phyloP scores from a whole-genome alignment of 768 basidiomycete genomes.

The Leccinum broughii region DNA sequence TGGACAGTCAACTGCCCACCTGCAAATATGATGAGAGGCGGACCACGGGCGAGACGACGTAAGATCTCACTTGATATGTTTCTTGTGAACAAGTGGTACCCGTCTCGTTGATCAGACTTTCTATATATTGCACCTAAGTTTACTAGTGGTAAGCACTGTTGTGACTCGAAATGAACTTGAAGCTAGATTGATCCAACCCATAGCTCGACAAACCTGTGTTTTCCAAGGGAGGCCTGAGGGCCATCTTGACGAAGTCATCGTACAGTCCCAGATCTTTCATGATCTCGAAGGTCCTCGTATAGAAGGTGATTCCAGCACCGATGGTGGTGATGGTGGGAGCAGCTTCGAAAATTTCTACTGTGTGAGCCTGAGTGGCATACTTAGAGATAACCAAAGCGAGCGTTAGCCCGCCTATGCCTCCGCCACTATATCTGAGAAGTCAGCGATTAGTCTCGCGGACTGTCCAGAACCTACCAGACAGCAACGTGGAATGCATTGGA shows the following conservation, averaged over 20 bases:
- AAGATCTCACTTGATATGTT: slow-evolving; percentile 25
- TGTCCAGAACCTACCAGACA: background rate
- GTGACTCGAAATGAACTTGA: background rate
- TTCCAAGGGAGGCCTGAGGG: slow-evolving; percentile 17
- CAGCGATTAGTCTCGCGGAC: background rate
- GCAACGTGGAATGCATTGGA: background rate
- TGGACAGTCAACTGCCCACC: slow-evolving; percentile 36
- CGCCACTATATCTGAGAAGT: slow-evolving; percentile 30
- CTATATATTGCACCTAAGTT: slow-evolving; percentile 27
- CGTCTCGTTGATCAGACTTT: slow-evolving; percentile 37
- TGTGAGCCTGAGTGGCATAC: slow-evolving; percentile 18
- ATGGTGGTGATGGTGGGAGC: slow-evolving; percentile 40
- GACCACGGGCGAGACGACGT: background rate
- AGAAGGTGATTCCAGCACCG: slow-evolving; percentile 49
- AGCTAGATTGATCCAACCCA: background rate
- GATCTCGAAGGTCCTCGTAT: slow-evolving; percentile 46
- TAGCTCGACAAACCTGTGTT: slow-evolving; percentile 17
- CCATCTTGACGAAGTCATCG: slow-evolving; percentile 29
- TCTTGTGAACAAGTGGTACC: slow-evolving; percentile 29
- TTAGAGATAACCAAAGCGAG: slow-evolving; percentile 34
- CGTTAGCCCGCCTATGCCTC: slow-evolving; percentile 39
- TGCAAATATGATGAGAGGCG: slow-evolving; percentile 10
- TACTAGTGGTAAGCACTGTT: background rate
- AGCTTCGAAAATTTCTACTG: slow-evolving; percentile 46
- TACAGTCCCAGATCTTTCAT: slow-evolving; percentile 41